Conservation (phyloP, 2,329 filamentous ascomycete genomes). For the Penicillium sp. region DNA sequence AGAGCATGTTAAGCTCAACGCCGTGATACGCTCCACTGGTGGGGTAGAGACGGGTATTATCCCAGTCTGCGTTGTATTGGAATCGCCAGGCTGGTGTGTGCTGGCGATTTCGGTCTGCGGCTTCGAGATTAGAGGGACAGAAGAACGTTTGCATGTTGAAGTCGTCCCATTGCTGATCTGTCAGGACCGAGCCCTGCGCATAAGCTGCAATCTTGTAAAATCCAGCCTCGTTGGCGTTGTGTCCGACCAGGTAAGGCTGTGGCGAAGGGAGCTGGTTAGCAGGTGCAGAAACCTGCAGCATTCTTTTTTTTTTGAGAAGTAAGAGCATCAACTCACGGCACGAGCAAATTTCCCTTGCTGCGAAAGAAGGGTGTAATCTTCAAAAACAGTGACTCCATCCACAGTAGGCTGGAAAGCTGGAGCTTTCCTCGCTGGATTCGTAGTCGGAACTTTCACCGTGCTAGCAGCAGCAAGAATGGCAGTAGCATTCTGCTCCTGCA, state of each 20-base stretch:
- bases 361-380: slow-evolving; percentile 36
- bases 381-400: slow-evolving; percentile 46
- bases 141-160: slow-evolving; percentile 52
- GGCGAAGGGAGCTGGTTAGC: neutral
- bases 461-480: slow-evolving; percentile 37
- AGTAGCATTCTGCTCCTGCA: slow-evolving; percentile 26
- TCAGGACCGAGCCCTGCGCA: slow-evolving; percentile 42
- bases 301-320: neutral
- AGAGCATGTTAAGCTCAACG: slow-evolving; percentile 53
- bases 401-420: slow-evolving; percentile 46
- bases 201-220: slow-evolving; percentile 52
- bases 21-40: slow-evolving; percentile 51
- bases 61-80: slow-evolving; percentile 53
- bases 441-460: slow-evolving; percentile 34
- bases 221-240: slow-evolving; percentile 51
- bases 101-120: no score
- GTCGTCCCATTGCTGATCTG: slow-evolving; percentile 38
- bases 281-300: no score
- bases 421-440: slow-evolving; percentile 30
- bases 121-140: no score
- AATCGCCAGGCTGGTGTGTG: slow-evolving; percentile 47
- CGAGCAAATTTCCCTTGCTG: neutral
- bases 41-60: slow-evolving; percentile 51
- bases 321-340: neutral
- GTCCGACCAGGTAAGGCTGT: slow-evolving; percentile 46